Evolutionary conservation across 441 rosid species (phyloP).

Genomic region (Brassica hybrid): DNA sequence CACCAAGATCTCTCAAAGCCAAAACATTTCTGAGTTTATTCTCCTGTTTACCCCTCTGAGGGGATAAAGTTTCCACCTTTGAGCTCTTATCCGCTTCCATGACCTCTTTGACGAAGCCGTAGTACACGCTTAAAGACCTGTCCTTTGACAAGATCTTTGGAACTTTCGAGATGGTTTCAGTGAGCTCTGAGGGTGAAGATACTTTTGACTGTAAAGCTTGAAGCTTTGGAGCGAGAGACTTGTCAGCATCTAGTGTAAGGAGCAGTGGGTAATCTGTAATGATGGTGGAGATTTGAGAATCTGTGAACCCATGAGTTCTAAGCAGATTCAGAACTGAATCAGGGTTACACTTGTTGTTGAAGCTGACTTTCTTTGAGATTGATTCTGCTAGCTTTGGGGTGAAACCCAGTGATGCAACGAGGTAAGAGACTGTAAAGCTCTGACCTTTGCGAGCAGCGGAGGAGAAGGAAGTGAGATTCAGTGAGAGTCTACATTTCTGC

Average conservation of each 20-base stretch:
- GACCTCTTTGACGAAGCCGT: slow-evolving; percentile 16
- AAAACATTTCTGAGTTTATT: slow-evolving; percentile 28
- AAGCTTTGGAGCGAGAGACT: slow-evolving; percentile 40
- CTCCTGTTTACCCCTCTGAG: background rate
- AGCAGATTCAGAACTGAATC: slow-evolving; percentile 7
- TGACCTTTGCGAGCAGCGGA: background rate
- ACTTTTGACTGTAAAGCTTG: slow-evolving; percentile 41
- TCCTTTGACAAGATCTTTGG: slow-evolving; percentile 3
- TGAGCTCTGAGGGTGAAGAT: too few relatives aligned
- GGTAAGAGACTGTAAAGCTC: slow-evolving; percentile 42
- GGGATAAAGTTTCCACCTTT: background rate
- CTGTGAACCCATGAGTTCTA: slow-evolving; percentile 27
- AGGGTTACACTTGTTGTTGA: slow-evolving; percentile 22
- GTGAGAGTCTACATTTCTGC: slow-evolving; percentile 25
- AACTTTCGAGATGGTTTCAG: slow-evolving; percentile 18
- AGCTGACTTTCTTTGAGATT: slow-evolving; percentile 34
- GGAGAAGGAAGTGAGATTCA: background rate
- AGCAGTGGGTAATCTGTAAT: slow-evolving; percentile 28
- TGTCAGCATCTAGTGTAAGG: slow-evolving; percentile 31
- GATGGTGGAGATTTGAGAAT: slow-evolving; percentile 36
- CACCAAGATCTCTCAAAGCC: slow-evolving; percentile 31
- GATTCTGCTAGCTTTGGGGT: slow-evolving; percentile 36
- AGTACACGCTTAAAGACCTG: background rate
- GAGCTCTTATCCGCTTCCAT: background rate
- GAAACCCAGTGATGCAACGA: slow-evolving; percentile 42